Evolutionary conservation across 768 basidiomycete species (phyloP), one percentile per base, ranked within the genome.

Genomic region (Rhodotorula toruloides): DNA sequence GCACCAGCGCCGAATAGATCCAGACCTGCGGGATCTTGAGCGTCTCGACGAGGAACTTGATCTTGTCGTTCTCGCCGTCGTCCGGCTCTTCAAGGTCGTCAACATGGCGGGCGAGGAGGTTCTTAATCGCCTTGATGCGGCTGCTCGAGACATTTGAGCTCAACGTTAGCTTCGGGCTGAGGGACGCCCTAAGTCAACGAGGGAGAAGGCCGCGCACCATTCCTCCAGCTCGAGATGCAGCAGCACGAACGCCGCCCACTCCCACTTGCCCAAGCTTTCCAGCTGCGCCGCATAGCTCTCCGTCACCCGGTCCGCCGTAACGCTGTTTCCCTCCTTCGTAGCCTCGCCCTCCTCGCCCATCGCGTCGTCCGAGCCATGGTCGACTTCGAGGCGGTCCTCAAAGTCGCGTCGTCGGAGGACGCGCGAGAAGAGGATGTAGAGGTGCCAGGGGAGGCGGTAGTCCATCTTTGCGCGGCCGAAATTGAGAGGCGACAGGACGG

Each of bases 1-100:
- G 62, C 50, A 90, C 91, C 83, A 89, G 88, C 17, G 91, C 89
- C 75, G 93, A 90, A 44, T 87, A 83, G n/a, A 97, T 82, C 93
- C 94, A 99, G 10, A 83, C 77, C 58, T 84, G 77, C 0, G 96
- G 96, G 39, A 98, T 83, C 70, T 86, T 86, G 37, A 96, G 79
- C 73, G 85, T 89, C 8, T 87, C 86, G 6, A 86, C 81, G 16
- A 80, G 68, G 59, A 77, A 77, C 0, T 54, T 42, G 32, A 69
- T 60, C 13, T 74, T 47, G 22, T 36, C 49, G 63, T 13, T 25
- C 19, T 58, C 72, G 2, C 75, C 74, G 13, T 67, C 58, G 22
- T 25, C 44, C 19, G 44, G 44, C 44, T 46, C 21, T 12, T 37
- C 71, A 4, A 77, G 54, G 9, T 67, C 59, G 29, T 73, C 72